These are phyloP conservation scores for Lactifluus echinatus DNA, from an alignment of 768 basidiomycete species.

Conservation along the genomic window DNA sequence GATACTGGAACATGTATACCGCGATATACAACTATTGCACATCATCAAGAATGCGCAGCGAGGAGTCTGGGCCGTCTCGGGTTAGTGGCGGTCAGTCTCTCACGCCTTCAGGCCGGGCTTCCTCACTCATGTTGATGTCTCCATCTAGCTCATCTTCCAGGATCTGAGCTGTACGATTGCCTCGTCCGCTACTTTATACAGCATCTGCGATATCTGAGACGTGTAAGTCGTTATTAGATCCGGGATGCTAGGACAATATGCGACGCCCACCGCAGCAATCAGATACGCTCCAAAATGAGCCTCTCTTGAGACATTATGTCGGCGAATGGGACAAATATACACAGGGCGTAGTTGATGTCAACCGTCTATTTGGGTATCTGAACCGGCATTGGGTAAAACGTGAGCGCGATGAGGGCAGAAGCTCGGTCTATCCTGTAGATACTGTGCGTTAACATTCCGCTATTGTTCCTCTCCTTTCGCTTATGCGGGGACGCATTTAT, in stretches of 20 bases:
- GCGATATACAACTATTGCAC: conserved; percentile 98
- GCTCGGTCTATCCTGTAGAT: conserved; percentile 90
- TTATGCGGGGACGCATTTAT: conserved; percentile 6
- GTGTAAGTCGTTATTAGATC: conserved; percentile 38
- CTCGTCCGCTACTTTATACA: conserved; percentile 82
- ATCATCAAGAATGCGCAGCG: conserved; percentile 64
- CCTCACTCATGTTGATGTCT: neutral
- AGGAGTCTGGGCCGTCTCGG: conserved; percentile 31
- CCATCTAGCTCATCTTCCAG: conserved; percentile 79
- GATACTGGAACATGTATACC: conserved; percentile 83
- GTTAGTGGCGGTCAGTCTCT: conserved; percentile 48
- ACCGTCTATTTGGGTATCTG: conserved; percentile 93
- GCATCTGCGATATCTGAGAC: conserved; percentile 61
- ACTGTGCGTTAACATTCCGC: conserved; percentile 64
- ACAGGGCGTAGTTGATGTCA: conserved; percentile 93
- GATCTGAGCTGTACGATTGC: conserved; percentile 93
- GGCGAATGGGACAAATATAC: conserved; percentile 95
- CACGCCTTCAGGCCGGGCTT: neutral
- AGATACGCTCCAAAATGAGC: conserved; percentile 77
- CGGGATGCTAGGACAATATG: conserved; percentile 18
- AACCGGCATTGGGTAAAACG: conserved; percentile 94
- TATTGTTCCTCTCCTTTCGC: neutral
- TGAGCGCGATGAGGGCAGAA: conserved; percentile 86
- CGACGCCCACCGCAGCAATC: conserved; percentile 45
- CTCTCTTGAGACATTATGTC: conserved; percentile 83